Base-by-base conservation (phyloP, 2,329 filamentous ascomycete genomes). In the Ascochyta viciae-villosae region DNA sequence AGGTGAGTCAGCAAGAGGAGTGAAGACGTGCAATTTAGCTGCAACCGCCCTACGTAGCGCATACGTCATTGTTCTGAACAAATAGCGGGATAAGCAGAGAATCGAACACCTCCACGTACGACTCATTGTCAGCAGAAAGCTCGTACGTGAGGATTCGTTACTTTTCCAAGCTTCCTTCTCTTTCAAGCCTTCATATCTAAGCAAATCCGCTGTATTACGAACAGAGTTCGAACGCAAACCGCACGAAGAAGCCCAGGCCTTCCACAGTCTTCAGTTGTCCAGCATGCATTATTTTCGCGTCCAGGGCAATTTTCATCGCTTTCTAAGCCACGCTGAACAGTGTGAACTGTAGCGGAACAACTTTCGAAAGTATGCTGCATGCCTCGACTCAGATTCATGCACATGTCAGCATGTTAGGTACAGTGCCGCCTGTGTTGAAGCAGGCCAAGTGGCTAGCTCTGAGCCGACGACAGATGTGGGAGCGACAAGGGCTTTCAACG, bases 231-330 rank as follows among this genome's bases (percentile, higher is more conserved):
- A 67, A 66, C 6, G 50, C 58, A 49, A 54, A 58, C 64, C 63
- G 65, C n/a, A 58, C 45, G 41, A 65, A 66, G 6, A 61, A 2
- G 0, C 50, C 54, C 1, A 68, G 39, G 53, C 54, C 46, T 26
- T 63, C 47, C 58, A 62, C 10, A 64, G 34, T 3, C 54, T 59
- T 29, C 58, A 53, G n/a, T 62, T 62, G 3, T 19, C 64, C 63
- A 10, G 58, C 58, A 51, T 42, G 44, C 35, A 64, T 15, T 22
- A 62, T 57, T 26, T 41, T 54, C 6, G 53, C 64, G 12, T 27
- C 60, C 12, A 65, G 29, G 38, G 66, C 64, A 38, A 68, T 63
- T 24, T 67, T 64, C 64, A 67, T 67, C 1, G 63, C 63, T 34
- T 56, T 66, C 44, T 67, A 45, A 7, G 62, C 43, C 5, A 67